phyloP scores from a whole-genome alignment of 2,329 filamentous ascomycete genomes.

The Ascochyta clinopodiicola region DNA sequence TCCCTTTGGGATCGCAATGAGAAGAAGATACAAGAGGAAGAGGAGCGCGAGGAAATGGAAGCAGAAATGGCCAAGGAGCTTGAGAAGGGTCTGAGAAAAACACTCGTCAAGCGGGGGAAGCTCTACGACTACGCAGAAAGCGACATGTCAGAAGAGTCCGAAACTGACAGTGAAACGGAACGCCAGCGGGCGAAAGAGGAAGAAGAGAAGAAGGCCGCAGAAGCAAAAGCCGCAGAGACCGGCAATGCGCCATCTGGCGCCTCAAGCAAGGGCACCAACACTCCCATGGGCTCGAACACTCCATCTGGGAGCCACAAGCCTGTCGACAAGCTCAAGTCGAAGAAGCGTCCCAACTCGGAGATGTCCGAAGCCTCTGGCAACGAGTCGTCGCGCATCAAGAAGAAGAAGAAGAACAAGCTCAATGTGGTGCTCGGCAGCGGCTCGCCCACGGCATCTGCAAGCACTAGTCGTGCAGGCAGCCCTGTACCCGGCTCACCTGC shows the following conservation, averaged over 20 bases:
- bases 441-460: slow-evolving; percentile 66
- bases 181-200: slow-evolving; percentile 65
- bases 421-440: slow-evolving; percentile 57
- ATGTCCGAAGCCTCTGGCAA: slow-evolving; percentile 91
- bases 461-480: slow-evolving; percentile 61
- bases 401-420: slow-evolving; percentile 64
- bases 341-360: slow-evolving; percentile 86
- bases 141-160: slow-evolving; percentile 53
- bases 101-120: slow-evolving; percentile 82
- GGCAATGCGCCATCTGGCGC: slow-evolving; percentile 58
- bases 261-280: slow-evolving; percentile 74
- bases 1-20: slow-evolving; percentile 77
- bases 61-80: slow-evolving; percentile 72
- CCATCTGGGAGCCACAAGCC: slow-evolving; percentile 60
- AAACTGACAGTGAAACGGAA: slow-evolving; percentile 68
- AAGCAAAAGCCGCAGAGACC: slow-evolving; percentile 57
- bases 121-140: slow-evolving; percentile 89
- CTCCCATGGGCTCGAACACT: slow-evolving; percentile 51
- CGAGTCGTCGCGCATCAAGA: slow-evolving; percentile 82
- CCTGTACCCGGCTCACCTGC: slow-evolving; percentile 48
- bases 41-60: slow-evolving; percentile 70
- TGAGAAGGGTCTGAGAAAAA: slow-evolving; percentile 80
- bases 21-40: slow-evolving; percentile 66
- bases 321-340: slow-evolving; percentile 58
- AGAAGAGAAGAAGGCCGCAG: slow-evolving; percentile 54